A percentile compares a stretch with the other conserved stretches of the same genome.
phyloP scores from a whole-genome alignment of 2,329 filamentous ascomycete species.

The Cordyceps tenuipes region DNA sequence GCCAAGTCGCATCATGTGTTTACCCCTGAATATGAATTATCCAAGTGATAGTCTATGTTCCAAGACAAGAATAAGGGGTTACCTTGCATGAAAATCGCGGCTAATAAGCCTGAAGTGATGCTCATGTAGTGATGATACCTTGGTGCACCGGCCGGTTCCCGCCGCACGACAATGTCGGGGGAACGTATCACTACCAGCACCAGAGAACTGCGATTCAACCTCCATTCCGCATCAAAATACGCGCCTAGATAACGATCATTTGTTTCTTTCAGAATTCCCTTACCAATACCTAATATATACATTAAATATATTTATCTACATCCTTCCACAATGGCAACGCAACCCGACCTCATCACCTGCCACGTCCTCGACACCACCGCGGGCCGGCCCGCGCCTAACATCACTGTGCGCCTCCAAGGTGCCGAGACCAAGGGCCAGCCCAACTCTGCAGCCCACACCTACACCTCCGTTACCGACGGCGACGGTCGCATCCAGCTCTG shows the following conservation, averaged over 20 bases:
- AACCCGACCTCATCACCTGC: constrained; percentile 67
- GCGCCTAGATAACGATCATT: too few species aligned
- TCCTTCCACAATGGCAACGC: constrained; percentile 2
- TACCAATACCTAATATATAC: too few species aligned
- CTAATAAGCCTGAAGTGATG: too few species aligned
- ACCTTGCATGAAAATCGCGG: too few species aligned
- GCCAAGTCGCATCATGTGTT: too few species aligned
- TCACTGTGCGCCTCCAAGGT: constrained; percentile 58
- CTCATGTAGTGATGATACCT: too few species aligned
- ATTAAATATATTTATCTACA: not conserved
- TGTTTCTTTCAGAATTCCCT: not conserved
- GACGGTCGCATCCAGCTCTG: constrained; percentile 68
- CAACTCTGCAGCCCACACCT: not conserved
- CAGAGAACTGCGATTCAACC: not conserved
- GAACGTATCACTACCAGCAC: too few species aligned
- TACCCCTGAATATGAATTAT: too few species aligned
- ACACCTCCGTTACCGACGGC: constrained; percentile 49
- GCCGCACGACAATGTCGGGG: not conserved
- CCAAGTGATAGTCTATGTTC: too few species aligned
- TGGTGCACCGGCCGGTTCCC: constrained; percentile 6
- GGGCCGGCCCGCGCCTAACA: constrained; percentile 57
- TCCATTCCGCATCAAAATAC: not conserved
- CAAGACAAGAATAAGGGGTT: too few species aligned
- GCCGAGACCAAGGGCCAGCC: constrained; percentile 20
- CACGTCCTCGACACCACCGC: constrained; percentile 78